Evolutionary conservation across 257 asterid genomes (phyloP).

Genomic region (Lycium ferocissimum): DNA sequence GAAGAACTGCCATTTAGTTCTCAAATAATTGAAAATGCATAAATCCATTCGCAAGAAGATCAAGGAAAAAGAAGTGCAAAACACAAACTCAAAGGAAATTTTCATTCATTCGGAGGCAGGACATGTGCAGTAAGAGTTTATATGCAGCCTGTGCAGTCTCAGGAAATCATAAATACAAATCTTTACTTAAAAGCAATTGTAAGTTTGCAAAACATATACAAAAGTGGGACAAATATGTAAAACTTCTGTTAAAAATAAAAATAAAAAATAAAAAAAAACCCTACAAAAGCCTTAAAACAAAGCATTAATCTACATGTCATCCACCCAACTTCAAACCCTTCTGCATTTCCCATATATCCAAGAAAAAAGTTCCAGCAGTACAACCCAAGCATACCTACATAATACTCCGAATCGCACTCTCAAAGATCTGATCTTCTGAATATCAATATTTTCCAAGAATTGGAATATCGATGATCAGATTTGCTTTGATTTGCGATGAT

Average conservation of each 20-base stretch:
- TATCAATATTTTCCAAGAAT: constrained; percentile 2
- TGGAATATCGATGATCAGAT: constrained; percentile 3
- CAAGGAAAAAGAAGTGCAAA: background rate
- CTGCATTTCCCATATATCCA: constrained; percentile 12
- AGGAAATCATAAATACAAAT: constrained; percentile 21
- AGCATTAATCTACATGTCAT: constrained; percentile 18
- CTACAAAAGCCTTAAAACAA: constrained; percentile 18
- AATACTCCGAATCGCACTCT: background rate
- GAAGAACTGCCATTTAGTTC: background rate
- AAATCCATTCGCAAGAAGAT: background rate
- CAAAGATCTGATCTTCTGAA: constrained; percentile 25
- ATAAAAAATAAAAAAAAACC: no score
- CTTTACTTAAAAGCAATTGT: background rate
- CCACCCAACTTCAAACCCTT: background rate
- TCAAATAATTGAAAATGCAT: background rate
- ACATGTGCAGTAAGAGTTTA: background rate
- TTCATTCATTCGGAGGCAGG: background rate
- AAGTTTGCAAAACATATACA: constrained; percentile 27
- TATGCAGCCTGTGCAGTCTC: background rate
- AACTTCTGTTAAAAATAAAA: constrained; percentile 2
- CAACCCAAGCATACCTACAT: constrained; percentile 18
- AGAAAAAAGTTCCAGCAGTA: background rate
- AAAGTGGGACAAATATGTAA: constrained; percentile 14
- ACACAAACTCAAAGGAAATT: background rate
- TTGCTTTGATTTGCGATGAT: constrained; percentile 17